Evolutionary conservation across 2,329 filamentous ascomycete species (phyloP).

Genomic region (Plectosphaerella sp.): DNA sequence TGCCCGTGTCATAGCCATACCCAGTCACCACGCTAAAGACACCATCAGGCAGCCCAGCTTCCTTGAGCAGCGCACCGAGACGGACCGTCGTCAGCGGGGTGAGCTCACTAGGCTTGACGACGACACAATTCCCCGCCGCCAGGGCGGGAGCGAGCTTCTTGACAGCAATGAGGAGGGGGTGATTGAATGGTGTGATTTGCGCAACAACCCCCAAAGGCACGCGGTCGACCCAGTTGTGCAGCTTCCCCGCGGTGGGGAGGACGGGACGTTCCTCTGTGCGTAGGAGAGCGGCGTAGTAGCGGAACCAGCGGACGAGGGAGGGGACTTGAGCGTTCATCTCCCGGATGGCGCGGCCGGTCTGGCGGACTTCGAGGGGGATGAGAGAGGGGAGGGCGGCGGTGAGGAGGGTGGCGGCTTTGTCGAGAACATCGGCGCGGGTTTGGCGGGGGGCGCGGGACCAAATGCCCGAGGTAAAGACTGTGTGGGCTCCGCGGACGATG

Average conservation of each 20-base stretch:
- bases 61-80: slow-evolving; percentile 54
- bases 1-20: slow-evolving; percentile 45
- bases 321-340: slow-evolving; percentile 69
- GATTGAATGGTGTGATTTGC: slow-evolving; percentile 55
- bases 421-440: slow-evolving; percentile 56
- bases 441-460: slow-evolving; percentile 57
- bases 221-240: slow-evolving; percentile 52
- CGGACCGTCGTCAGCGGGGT: slow-evolving; percentile 58
- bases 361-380: slow-evolving; percentile 59
- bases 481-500: slow-evolving; percentile 35
- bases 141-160: slow-evolving; percentile 59
- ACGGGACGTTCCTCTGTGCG: slow-evolving; percentile 64
- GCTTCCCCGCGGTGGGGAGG: slow-evolving; percentile 57
- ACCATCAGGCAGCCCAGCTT: slow-evolving; percentile 67
- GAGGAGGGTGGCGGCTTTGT: slow-evolving; percentile 53
- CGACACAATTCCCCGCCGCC: slow-evolving; percentile 53
- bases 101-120: slow-evolving; percentile 60
- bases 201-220: slow-evolving; percentile 54
- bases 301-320: slow-evolving; percentile 64
- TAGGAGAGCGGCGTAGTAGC: slow-evolving; percentile 64
- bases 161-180: slow-evolving; percentile 52
- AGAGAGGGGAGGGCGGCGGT: slow-evolving; percentile 47
- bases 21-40: slow-evolving; percentile 62
- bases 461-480: slow-evolving; percentile 41
- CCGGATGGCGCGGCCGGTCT: slow-evolving; percentile 64